phyloP scores from a whole-genome alignment of 2,329 filamentous ascomycete genomes.

The Colletotrichum cuscutae region DNA sequence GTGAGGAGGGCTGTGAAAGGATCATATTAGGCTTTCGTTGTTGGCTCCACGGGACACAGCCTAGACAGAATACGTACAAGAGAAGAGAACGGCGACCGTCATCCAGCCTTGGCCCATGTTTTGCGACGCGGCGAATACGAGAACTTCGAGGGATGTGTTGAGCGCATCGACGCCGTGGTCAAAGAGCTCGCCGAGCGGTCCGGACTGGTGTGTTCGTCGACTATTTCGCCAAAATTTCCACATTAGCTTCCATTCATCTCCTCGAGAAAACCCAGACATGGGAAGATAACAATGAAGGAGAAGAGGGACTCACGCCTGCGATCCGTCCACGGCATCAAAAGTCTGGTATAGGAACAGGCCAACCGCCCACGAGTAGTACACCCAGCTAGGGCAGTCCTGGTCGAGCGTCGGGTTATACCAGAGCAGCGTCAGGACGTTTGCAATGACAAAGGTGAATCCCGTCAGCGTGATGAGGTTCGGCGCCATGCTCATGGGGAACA shows the following conservation, averaged over 20 bases:
- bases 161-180: slow-evolving; percentile 97
- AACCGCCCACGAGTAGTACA: slow-evolving; percentile 90
- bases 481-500: slow-evolving; percentile 96
- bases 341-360: slow-evolving; percentile 97
- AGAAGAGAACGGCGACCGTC: slow-evolving; percentile 85
- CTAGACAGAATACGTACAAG: slow-evolving; percentile 60
- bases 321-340: slow-evolving; percentile 95
- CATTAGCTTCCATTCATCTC: slow-evolving; percentile 7
- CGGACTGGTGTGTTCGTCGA: slow-evolving; percentile 89
- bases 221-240: slow-evolving; percentile 58
- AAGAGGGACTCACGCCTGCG: slow-evolving; percentile 78
- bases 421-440: slow-evolving; percentile 89
- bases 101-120: slow-evolving; percentile 94
- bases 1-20: slow-evolving; percentile 85
- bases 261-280: no score
- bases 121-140: slow-evolving; percentile 91
- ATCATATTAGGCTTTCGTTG: no score
- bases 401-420: slow-evolving; percentile 97
- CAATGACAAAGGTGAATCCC: slow-evolving; percentile 88
- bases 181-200: slow-evolving; percentile 94
- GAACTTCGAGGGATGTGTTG: slow-evolving; percentile 93
- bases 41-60: no score
- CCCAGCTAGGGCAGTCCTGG: slow-evolving; percentile 93
- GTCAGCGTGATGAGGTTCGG: slow-evolving; percentile 88
- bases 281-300: not conserved